Evolutionary conservation across 2,329 filamentous ascomycete genomes (phyloP).

Genomic region (Pyrenochaeta sp.): DNA sequence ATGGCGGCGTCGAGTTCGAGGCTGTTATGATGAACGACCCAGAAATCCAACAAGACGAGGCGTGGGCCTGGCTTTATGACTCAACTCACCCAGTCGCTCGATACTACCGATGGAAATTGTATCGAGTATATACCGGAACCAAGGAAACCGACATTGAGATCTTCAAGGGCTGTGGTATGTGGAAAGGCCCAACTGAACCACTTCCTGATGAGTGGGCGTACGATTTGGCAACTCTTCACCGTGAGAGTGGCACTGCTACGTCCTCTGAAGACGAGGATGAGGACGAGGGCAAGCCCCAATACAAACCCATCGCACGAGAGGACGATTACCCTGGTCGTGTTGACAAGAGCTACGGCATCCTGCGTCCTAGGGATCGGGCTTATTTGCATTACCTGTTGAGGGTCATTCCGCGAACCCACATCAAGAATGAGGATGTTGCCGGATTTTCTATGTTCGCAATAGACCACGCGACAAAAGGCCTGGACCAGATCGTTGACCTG

Average conservation of each 20-base stretch:
- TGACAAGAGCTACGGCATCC: constrained; percentile 37
- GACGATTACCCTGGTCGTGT: constrained; percentile 37
- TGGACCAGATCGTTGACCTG: constrained; percentile 90
- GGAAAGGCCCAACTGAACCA: constrained; percentile 75
- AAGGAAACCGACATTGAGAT: no score
- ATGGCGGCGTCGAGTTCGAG: constrained; percentile 86
- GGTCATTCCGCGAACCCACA: constrained; percentile 77
- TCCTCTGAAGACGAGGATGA: constrained; percentile 76
- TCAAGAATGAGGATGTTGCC: constrained; percentile 82
- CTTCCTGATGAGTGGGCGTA: constrained; percentile 85
- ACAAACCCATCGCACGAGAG: constrained; percentile 33
- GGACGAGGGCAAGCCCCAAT: constrained; percentile 30
- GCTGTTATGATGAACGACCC: constrained; percentile 87
- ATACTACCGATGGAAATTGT: constrained; percentile 93
- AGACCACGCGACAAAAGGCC: constrained; percentile 81
- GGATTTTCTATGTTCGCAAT: constrained; percentile 89
- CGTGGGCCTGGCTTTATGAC: constrained; percentile 95
- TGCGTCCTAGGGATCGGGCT: constrained; percentile 54
- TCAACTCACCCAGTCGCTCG: constrained; percentile 73
- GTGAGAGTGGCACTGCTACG: constrained; percentile 43
- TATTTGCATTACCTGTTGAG: constrained; percentile 85
- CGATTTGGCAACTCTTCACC: constrained; percentile 77
- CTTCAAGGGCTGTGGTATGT: constrained; percentile 55
- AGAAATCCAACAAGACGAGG: constrained; percentile 84
- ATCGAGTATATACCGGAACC: constrained; percentile 66